Conservation (phyloP, 352 stramenopile genomes). For the Globisporangium lucens region DNA sequence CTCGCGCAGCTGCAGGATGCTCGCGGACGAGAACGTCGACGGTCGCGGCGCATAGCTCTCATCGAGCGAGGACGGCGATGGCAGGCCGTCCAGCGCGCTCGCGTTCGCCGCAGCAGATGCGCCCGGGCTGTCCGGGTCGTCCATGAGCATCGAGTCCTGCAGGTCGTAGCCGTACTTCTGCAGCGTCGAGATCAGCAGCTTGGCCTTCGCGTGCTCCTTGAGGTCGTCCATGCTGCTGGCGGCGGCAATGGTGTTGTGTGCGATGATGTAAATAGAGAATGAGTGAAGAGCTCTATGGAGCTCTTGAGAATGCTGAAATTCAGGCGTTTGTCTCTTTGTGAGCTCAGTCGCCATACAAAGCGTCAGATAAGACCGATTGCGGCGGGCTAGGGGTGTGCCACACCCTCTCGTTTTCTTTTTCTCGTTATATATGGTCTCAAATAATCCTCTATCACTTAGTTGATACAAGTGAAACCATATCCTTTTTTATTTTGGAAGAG, state of each 20-base stretch:
- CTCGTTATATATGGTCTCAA: not conserved
- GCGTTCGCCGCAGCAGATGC: slow-evolving; percentile 8
- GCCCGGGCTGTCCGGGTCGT: slow-evolving; percentile 19
- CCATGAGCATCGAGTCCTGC: slow-evolving; percentile 15
- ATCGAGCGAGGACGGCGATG: slow-evolving; percentile 31
- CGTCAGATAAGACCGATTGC: slow-evolving; percentile 7
- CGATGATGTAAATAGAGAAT: slow-evolving; percentile 11
- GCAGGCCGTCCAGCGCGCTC: slow-evolving; percentile 1
- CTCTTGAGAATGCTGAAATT: not conserved
- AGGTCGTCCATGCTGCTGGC: slow-evolving; percentile 10
- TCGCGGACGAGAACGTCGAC: slow-evolving; percentile 33
- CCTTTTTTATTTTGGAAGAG: not conserved
- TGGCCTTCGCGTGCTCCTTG: slow-evolving; percentile 57
- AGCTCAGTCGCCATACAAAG: slow-evolving; percentile 9
- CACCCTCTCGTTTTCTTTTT: not conserved
- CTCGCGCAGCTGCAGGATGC: slow-evolving; percentile 75
- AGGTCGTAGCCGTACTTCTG: slow-evolving; percentile 87
- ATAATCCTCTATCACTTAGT: not conserved
- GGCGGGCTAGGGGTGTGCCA: not conserved
- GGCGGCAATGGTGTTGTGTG: not conserved
- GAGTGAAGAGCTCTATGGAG: not conserved
- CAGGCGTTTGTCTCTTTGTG: slow-evolving; percentile 2
- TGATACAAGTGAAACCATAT: not conserved
- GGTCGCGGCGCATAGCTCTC: slow-evolving; percentile 29
- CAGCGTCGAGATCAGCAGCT: slow-evolving; percentile 74